phyloP scores from a whole-genome alignment of 805 yeast species.

The Limtongozyma cylindracea region DNA sequence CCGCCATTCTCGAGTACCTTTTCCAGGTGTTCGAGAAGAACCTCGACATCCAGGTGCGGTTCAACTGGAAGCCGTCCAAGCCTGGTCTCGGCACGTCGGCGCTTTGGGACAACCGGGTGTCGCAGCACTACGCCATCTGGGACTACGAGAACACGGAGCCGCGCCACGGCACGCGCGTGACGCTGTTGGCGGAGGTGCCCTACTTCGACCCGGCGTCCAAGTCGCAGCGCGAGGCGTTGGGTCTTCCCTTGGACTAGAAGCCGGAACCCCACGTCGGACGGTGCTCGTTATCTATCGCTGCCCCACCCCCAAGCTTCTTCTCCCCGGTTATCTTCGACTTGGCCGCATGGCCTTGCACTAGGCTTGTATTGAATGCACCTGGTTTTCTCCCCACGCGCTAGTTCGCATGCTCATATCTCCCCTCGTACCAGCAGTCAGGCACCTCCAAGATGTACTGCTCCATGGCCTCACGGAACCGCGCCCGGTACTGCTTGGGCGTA shows the following conservation, averaged over 20 bases:
- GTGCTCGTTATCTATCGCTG: no score
- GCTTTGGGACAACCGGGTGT: conserved; percentile 7
- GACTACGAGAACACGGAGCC: no score
- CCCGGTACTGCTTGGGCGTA: conserved; percentile 88
- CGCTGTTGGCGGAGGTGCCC: conserved; percentile 7
- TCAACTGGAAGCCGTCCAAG: conserved; percentile 19
- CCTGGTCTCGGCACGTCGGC: conserved; percentile 11
- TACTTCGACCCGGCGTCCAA: conserved; percentile 20
- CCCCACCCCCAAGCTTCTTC: no score
- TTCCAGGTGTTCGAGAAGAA: conserved; percentile 5
- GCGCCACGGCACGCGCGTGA: conserved; percentile 10
- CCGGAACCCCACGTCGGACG: no score
- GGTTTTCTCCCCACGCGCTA: no score
- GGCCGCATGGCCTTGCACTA: no score
- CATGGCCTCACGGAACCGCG: conserved; percentile 93
- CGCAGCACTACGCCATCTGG: conserved; percentile 4
- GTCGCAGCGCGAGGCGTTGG: conserved; percentile 26
- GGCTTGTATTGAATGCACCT: no score
- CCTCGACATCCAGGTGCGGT: conserved; percentile 7
- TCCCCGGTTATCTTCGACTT: no score
- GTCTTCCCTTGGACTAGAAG: conserved; percentile 7
- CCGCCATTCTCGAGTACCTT: conserved; percentile 13
- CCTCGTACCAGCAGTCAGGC: conserved; percentile 44
- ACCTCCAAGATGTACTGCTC: conserved; percentile 86
- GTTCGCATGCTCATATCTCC: conserved; percentile 2